Percentiles rank a stretch among this genome's conserved stretches.
Evolutionary conservation across 495 filamentous ascomycete species (phyloP).

Genomic region (Penicillium goetzii): DNA sequence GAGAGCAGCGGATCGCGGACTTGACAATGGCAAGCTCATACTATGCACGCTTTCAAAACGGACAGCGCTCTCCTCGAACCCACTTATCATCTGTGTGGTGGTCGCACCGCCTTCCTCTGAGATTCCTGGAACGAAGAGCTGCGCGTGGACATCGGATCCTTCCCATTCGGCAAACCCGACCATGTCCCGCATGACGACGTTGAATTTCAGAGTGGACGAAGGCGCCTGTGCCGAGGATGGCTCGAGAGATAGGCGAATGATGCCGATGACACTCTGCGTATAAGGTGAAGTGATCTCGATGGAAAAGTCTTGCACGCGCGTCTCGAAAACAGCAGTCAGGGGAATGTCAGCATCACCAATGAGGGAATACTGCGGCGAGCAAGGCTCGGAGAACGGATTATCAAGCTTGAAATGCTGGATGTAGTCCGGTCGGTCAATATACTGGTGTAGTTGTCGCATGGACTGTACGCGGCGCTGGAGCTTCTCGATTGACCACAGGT

Average conservation of each 20-base stretch:
- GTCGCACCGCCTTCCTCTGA: slow-evolving; percentile 91
- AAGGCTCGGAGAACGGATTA: slow-evolving; percentile 83
- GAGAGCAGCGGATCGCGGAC: slow-evolving; percentile 71
- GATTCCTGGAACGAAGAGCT: slow-evolving; percentile 90
- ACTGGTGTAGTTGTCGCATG: slow-evolving; percentile 97
- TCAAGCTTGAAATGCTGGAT: slow-evolving; percentile 66
- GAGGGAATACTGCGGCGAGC: slow-evolving; percentile 88
- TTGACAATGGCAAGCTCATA: slow-evolving; percentile 93
- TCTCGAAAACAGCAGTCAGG: slow-evolving; percentile 91
- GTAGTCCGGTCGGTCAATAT: slow-evolving; percentile 92
- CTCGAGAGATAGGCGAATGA: slow-evolving; percentile 87
- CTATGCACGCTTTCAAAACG: slow-evolving; percentile 97
- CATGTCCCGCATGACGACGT: slow-evolving; percentile 98
- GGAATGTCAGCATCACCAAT: slow-evolving; percentile 95
- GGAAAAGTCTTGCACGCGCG: slow-evolving; percentile 89
- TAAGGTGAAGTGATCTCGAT: slow-evolving; percentile 92
- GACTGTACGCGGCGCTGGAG: slow-evolving; percentile 81
- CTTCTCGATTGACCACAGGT: slow-evolving; percentile 94
- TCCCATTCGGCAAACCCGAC: slow-evolving; percentile 95
- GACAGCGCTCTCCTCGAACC: slow-evolving; percentile 93
- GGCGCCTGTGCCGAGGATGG: slow-evolving; percentile 93
- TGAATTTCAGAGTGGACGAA: slow-evolving; percentile 93
- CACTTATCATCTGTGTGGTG: slow-evolving; percentile 91
- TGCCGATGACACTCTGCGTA: slow-evolving; percentile 84
- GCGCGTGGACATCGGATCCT: slow-evolving; percentile 93